Base-by-base conservation (phyloP, 2,329 filamentous ascomycete genomes). In the Bisporella sp. region DNA sequence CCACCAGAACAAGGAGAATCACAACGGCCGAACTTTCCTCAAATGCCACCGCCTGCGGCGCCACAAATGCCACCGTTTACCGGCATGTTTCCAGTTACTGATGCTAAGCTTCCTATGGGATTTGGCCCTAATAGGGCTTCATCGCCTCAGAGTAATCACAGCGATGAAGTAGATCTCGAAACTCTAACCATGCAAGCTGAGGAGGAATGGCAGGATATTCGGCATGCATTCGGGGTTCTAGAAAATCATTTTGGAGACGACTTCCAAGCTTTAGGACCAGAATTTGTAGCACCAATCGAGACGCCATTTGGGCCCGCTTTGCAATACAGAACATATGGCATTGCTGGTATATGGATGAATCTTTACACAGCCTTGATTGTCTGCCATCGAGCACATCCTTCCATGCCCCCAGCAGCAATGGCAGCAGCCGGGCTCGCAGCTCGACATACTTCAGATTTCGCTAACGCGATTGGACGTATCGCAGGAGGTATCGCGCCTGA, bases 321-420 rank as follows among this genome's bases (percentile, higher is more conserved):
- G 5, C 82, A 89, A 56, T 96, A 95, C 64, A 81, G 88, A 31
- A 92, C 87, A 2, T 92, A 89, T 65, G 84, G 85, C n/a, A 86
- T 97, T 55, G 88, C 87, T 3, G 85, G 88, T 33, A 76, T 96
- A 28, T 96, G 90, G 89, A 82, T 87, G 63, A 85, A 91, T 57
- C 91, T 88, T 66, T 87, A 95, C 67, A 88, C 92, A 74, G 84
- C 85, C 0, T 76, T 89, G 44, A 92, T 97, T 51, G 77, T 91
- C 48, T 77, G 93, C n/a, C 75, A 92, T 52, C 79, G 93, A 33
- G 77, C 84, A 1, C 91, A 96, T 59, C 93, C 93, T 0, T 80
- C 79, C 29, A 96, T 96, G 90, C 92, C 91, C 1, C 89, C 92
- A 0, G 84, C 91, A 6, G 87, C 90, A 35, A 59, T 95, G 81